Conservation (phyloP, 306 rosid genomes). For the Potentilla sterilis region DNA sequence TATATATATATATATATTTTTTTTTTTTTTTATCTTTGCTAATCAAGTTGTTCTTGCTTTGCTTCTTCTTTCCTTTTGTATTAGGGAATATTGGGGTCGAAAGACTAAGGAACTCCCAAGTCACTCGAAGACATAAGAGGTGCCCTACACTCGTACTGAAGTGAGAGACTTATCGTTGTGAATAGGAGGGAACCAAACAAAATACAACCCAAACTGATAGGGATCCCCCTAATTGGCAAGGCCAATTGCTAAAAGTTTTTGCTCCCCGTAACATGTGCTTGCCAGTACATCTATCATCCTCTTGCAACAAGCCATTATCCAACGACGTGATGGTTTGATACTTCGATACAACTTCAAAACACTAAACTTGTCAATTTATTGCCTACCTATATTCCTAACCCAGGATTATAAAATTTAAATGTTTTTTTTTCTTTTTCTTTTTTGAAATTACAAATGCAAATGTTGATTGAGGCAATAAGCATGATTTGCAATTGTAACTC, state of each 20-base stretch:
- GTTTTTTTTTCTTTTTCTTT: too few relatives aligned
- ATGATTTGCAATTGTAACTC: neutral
- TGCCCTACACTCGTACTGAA: neutral
- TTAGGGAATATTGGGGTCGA: neutral
- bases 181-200: neutral
- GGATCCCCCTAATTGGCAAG: neutral
- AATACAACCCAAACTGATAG: neutral
- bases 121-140: neutral
- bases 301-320: conserved; percentile 1
- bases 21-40: neutral
- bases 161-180: neutral
- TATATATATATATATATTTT: too few relatives aligned
- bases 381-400: neutral
- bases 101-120: neutral
- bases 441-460: too few relatives aligned
- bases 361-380: neutral
- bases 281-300: neutral
- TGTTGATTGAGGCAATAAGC: neutral
- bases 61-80: neutral
- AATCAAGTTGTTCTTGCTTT: neutral
- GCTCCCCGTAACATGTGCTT: conserved; percentile 1
- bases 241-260: neutral
- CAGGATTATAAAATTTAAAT: neutral
- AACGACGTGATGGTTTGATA: neutral
- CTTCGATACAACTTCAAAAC: too few relatives aligned